These are phyloP conservation scores for Tylopilus rubrobrunneus DNA, from an alignment of 768 basidiomycete species.

Conservation along the genomic window DNA sequence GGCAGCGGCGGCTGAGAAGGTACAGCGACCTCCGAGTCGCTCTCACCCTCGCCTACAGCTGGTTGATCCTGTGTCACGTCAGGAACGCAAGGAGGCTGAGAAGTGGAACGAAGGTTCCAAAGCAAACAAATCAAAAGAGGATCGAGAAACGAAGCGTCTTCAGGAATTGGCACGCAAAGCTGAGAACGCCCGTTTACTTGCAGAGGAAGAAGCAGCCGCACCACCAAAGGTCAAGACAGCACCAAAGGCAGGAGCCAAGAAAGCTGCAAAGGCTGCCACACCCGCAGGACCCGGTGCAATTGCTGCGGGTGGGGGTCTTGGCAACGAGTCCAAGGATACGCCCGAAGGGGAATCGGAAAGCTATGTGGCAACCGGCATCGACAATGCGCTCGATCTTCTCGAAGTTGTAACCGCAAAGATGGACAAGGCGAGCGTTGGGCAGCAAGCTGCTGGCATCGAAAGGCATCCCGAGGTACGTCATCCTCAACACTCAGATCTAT, in stretches of 20 bases:
- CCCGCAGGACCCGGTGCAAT: conserved; percentile 85
- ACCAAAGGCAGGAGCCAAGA: conserved; percentile 63
- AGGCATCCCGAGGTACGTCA: conserved; percentile 82
- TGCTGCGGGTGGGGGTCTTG: conserved; percentile 62
- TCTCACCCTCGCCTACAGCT: background rate
- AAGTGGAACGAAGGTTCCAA: conserved; percentile 70
- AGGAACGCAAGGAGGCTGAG: conserved; percentile 72
- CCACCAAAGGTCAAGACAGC: conserved; percentile 58
- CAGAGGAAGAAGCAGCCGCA: conserved; percentile 75
- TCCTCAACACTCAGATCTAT: background rate
- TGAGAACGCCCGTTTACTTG: conserved; percentile 78
- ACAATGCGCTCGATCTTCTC: conserved; percentile 85
- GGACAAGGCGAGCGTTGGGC: conserved; percentile 89
- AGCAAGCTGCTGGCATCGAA: conserved; percentile 83
- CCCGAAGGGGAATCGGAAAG: conserved; percentile 52
- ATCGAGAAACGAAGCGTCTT: conserved; percentile 75
- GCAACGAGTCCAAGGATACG: conserved; percentile 21
- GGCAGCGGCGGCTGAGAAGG: conserved; percentile 57
- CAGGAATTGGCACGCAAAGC: conserved; percentile 84
- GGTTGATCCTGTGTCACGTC: conserved; percentile 4
- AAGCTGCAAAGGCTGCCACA: conserved; percentile 43
- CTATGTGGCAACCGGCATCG: conserved; percentile 81
- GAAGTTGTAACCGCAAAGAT: conserved; percentile 87
- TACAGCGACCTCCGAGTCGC: conserved; percentile 27
- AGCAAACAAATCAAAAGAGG: conserved; percentile 61